Conservation (phyloP, 164 flowering plant genomes). For the Dillenia suffruticosa region DNA sequence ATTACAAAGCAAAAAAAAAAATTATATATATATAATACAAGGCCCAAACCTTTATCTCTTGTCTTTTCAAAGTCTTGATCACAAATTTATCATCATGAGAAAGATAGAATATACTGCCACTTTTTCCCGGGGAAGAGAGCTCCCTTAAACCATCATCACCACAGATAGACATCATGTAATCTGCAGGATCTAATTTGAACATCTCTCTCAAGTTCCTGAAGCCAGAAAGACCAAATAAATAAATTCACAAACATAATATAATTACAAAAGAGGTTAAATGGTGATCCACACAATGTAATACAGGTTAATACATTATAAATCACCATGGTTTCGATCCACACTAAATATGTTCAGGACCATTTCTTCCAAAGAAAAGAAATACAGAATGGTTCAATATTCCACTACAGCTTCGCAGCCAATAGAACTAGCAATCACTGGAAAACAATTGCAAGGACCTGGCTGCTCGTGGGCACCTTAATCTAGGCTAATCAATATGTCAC, state of each 20-base stretch:
- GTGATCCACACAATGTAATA: too few species aligned
- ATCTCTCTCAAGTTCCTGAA: slow-evolving; percentile 91
- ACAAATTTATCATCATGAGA: slow-evolving; percentile 92
- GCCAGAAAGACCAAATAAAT: neutral
- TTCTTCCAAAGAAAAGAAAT: too few species aligned
- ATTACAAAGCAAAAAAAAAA: neutral
- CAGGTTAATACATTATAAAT: too few species aligned
- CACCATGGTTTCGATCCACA: too few species aligned
- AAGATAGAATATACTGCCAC: slow-evolving; percentile 91
- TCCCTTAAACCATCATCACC: slow-evolving; percentile 89
- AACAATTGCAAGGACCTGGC: too few species aligned
- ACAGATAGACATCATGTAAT: slow-evolving; percentile 99
- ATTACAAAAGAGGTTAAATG: neutral
- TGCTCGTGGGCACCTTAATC: too few species aligned
- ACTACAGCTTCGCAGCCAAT: too few species aligned
- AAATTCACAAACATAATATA: neutral
- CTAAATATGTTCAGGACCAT: too few species aligned
- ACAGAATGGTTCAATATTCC: too few species aligned
- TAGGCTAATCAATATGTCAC: too few species aligned
- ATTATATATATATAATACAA: slow-evolving; percentile 2
- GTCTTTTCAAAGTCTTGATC: slow-evolving; percentile 70
- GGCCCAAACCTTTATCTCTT: slow-evolving; percentile 73
- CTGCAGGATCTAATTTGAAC: slow-evolving; percentile 97
- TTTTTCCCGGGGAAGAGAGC: slow-evolving; percentile 93
- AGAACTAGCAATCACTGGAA: too few species aligned